Evolutionary conservation across 345 rosid species (phyloP).

Genomic region (Boechera retrofracta): DNA sequence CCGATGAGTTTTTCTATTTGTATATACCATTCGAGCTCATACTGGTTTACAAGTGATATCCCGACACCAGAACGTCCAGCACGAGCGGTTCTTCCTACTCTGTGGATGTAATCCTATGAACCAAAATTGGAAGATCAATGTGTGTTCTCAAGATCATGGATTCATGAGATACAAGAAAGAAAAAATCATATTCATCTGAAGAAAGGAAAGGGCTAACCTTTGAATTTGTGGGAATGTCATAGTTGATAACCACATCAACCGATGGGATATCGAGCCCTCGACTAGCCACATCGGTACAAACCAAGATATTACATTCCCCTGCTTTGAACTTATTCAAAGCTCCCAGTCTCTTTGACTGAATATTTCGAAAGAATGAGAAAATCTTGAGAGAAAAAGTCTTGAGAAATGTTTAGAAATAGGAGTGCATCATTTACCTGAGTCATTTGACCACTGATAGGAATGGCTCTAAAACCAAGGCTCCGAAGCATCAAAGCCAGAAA

Average conservation of each 20-base stretch:
- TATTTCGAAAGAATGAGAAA: slow-evolving; percentile 7
- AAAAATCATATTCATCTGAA: not conserved
- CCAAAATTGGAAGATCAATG: slow-evolving; percentile 22
- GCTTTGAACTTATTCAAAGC: slow-evolving; percentile 94
- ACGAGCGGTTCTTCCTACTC: slow-evolving; percentile 93
- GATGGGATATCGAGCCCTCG: slow-evolving; percentile 98
- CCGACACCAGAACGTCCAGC: slow-evolving; percentile 98
- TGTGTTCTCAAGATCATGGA: not conserved
- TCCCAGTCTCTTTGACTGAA: slow-evolving; percentile 89
- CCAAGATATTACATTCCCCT: slow-evolving; percentile 89
- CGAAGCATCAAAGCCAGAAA: slow-evolving; percentile 78
- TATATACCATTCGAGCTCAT: slow-evolving; percentile 89
- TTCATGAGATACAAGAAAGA: slow-evolving; percentile 14
- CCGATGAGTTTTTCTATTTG: slow-evolving; percentile 92
- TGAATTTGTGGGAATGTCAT: slow-evolving; percentile 76
- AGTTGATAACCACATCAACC: slow-evolving; percentile 94
- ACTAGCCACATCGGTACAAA: slow-evolving; percentile 97
- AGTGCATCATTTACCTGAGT: slow-evolving; percentile 60
- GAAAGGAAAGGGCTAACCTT: slow-evolving; percentile 34
- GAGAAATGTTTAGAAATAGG: not conserved
- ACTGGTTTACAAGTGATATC: slow-evolving; percentile 87
- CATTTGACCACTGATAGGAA: slow-evolving; percentile 98
- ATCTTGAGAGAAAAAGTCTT: not conserved
- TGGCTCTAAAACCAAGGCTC: slow-evolving; percentile 87
- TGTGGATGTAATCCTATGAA: slow-evolving; percentile 84